A percentile compares a stretch with the other conserved stretches of the same genome.
phyloP scores from a whole-genome alignment of 2,329 filamentous ascomycete species.

The Pyrenophora teres region DNA sequence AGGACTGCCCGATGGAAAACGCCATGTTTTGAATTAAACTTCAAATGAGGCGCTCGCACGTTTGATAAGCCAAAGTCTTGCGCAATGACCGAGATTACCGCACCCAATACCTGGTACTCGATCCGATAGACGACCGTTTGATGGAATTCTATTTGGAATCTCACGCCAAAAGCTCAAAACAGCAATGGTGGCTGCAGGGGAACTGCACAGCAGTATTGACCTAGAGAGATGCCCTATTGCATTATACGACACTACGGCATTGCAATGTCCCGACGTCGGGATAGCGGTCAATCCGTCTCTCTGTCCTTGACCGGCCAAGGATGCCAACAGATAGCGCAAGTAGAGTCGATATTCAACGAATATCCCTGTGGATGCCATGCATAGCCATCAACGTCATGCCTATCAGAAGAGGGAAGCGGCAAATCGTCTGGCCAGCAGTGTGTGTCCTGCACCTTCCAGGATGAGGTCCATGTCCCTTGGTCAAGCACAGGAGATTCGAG shows the following conservation, averaged over 20 bases:
- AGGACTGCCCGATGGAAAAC: slow-evolving; percentile 21
- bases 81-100: slow-evolving; percentile 3
- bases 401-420: background rate
- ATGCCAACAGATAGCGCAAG: too few species aligned
- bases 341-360: too few species aligned
- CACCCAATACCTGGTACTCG: background rate
- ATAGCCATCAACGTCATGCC: background rate
- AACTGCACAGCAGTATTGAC: slow-evolving; percentile 2
- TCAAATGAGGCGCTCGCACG: slow-evolving; percentile 2
- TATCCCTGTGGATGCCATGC: too few species aligned
- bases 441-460: background rate
- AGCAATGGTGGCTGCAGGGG: slow-evolving; percentile 3
- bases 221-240: slow-evolving; percentile 5
- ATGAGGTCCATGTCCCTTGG: background rate
- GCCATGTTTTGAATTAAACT: slow-evolving; percentile 15
- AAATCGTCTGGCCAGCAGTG: background rate
- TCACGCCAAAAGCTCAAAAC: background rate
- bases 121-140: slow-evolving; percentile 4
- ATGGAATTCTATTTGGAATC: slow-evolving; percentile 1
- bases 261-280: slow-evolving; percentile 6
- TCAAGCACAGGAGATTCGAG: background rate
- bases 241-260: slow-evolving; percentile 3
- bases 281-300: background rate
- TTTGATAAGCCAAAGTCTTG: slow-evolving; percentile 4
- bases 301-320: background rate